phyloP scores from a whole-genome alignment of 108 stramenopile genomes.

The Mayamaea pseudoterrestris region DNA sequence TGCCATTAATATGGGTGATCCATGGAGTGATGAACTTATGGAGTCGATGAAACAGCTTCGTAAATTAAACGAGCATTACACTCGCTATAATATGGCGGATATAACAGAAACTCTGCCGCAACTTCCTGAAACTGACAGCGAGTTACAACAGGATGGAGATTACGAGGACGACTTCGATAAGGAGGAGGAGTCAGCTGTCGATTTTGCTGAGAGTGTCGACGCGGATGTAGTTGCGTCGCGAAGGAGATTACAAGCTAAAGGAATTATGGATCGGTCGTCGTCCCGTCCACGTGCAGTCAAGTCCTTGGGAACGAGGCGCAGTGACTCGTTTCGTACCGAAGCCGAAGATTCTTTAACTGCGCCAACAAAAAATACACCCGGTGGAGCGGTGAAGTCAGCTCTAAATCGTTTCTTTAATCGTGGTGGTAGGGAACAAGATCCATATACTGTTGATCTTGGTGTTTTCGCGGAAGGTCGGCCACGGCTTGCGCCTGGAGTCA shows the following conservation, averaged over 20 bases:
- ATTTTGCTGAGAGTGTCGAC: conserved; percentile 69
- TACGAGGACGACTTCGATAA: conserved; percentile 80
- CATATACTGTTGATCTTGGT: conserved; percentile 79
- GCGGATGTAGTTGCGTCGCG: conserved; percentile 83
- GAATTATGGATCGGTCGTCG: conserved; percentile 9
- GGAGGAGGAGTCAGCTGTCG: conserved; percentile 33
- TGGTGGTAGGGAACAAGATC: conserved; percentile 70
- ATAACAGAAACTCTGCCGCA: conserved; percentile 39
- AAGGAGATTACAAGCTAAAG: conserved; percentile 37
- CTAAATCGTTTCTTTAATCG: conserved; percentile 79
- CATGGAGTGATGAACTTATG: conserved; percentile 53
- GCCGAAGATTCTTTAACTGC: background rate
- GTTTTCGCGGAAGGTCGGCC: conserved; percentile 83
- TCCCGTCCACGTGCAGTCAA: conserved; percentile 15
- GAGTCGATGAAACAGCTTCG: conserved; percentile 71
- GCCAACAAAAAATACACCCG: conserved; percentile 5
- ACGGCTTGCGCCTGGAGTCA: conserved; percentile 74
- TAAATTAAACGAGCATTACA: conserved; percentile 64
- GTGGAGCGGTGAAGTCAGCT: conserved; percentile 84
- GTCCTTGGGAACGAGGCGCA: conserved; percentile 19
- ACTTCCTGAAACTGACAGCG: conserved; percentile 33
- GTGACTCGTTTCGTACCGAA: background rate
- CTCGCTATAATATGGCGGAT: conserved; percentile 58
- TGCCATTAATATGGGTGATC: conserved; percentile 43
- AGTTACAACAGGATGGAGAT: conserved; percentile 27